Evolutionary conservation across 2,329 filamentous ascomycete species (phyloP).

Genomic region (Aspergillus pseudonomiae): DNA sequence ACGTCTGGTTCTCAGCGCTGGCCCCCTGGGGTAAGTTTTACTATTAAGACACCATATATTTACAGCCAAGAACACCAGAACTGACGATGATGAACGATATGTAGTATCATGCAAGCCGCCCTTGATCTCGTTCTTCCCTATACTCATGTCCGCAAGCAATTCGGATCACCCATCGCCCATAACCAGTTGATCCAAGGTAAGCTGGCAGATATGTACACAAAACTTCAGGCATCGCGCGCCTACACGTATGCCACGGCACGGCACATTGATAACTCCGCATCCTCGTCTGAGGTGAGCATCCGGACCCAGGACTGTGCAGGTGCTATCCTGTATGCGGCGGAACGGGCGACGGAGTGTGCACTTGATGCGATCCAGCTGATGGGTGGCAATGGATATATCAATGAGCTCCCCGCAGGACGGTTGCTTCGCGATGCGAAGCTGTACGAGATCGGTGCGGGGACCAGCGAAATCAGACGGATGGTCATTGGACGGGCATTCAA

Average conservation of each 20-base stretch:
- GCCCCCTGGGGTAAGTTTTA: conserved; percentile 69
- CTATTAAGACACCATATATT: not conserved
- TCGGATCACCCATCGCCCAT: conserved; percentile 80
- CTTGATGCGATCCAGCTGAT: conserved; percentile 90
- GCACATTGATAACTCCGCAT: conserved; percentile 73
- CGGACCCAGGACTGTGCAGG: conserved; percentile 92
- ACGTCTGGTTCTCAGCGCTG: conserved; percentile 85
- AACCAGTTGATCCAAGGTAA: conserved; percentile 94
- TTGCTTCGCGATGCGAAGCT: conserved; percentile 77
- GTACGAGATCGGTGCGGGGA: conserved; percentile 97
- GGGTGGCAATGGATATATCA: conserved; percentile 93
- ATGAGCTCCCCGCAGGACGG: conserved; percentile 88
- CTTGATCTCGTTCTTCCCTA: conserved; percentile 88
- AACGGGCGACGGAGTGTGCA: conserved; percentile 79
- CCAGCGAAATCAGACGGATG: conserved; percentile 90
- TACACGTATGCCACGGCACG: conserved; percentile 86
- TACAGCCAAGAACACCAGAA: not conserved
- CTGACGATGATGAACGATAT: not conserved
- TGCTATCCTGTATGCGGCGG: conserved; percentile 89
- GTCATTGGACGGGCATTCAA: conserved; percentile 93
- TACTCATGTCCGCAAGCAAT: conserved; percentile 86
- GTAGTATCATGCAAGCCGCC: conserved; percentile 81
- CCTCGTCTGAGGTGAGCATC: conserved; percentile 51
- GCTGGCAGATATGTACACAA: conserved; percentile 96
- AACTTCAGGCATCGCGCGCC: conserved; percentile 77